A percentile compares a stretch with the other conserved stretches of the same genome.
Conservation (phyloP, 2,329 filamentous ascomycete genomes). For the Fusarium foetens region DNA sequence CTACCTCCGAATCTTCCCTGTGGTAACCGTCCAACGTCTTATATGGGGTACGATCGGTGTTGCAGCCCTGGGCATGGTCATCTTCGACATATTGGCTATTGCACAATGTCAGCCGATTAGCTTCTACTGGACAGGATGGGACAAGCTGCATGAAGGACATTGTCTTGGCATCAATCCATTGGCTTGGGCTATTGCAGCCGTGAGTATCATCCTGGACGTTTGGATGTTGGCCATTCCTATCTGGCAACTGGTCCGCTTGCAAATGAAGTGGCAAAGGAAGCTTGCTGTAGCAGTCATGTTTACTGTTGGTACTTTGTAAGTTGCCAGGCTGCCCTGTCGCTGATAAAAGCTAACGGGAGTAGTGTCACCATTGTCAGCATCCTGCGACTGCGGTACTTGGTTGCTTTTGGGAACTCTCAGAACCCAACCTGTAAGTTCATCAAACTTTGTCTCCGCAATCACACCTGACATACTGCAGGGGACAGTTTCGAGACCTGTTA, state of each 20-base stretch:
- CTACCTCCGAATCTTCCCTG: conserved; percentile 26
- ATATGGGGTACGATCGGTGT: conserved; percentile 14
- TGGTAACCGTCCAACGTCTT: neutral
- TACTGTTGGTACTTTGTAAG: conserved; percentile 4
- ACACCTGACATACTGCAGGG: neutral
- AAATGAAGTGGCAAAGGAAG: conserved; percentile 14
- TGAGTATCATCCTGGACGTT: neutral
- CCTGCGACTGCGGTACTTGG: neutral
- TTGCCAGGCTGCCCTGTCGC: neutral
- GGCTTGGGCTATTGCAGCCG: conserved; percentile 18
- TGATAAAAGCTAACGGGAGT: too few relatives aligned
- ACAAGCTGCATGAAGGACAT: neutral
- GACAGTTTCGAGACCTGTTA: conserved; percentile 1
- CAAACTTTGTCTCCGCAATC: accelerated
- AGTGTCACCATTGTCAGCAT: conserved; percentile 18
- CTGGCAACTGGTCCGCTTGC: neutral
- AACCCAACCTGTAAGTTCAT: conserved; percentile 17
- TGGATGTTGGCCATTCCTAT: conserved; percentile 1
- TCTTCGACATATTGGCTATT: conserved; percentile 3
- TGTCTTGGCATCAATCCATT: conserved; percentile 17
- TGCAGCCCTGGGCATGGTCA: neutral
- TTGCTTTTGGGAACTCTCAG: conserved; percentile 3
- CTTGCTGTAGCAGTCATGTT: conserved; percentile 7
- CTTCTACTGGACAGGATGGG: conserved; percentile 20
- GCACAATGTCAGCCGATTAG: conserved; percentile 11